Conservation (phyloP, 768 basidiomycete species). For the Russula emetica region DNA sequence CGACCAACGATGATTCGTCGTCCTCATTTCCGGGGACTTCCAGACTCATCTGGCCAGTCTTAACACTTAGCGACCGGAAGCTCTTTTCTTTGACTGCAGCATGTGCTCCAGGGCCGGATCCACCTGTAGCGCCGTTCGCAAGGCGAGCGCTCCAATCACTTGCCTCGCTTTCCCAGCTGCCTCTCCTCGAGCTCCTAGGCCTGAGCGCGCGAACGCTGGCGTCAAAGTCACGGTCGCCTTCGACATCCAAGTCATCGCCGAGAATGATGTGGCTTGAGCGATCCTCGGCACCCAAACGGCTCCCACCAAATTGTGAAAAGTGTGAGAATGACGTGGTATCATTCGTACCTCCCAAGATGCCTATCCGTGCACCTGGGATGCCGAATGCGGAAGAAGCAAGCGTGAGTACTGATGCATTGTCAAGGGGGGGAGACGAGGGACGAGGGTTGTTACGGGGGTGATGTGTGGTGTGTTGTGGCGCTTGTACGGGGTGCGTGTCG, state of each 20-base stretch:
- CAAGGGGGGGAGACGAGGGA: slow-evolving; percentile 83
- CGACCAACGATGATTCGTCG: slow-evolving; percentile 18
- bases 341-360: slow-evolving; percentile 31
- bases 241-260: slow-evolving; percentile 39
- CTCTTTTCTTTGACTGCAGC: slow-evolving; percentile 16
- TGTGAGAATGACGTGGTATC: slow-evolving; percentile 65
- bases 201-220: slow-evolving; percentile 88
- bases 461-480: slow-evolving; percentile 84
- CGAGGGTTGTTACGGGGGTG: slow-evolving; percentile 95
- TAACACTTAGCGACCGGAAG: slow-evolving; percentile 23
- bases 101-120: slow-evolving; percentile 17
- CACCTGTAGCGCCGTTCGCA: slow-evolving; percentile 44
- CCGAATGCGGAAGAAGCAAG: slow-evolving; percentile 92
- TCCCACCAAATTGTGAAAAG: slow-evolving; percentile 43
- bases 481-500: slow-evolving; percentile 52
- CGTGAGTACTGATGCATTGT: slow-evolving; percentile 90
- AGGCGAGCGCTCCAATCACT: slow-evolving; percentile 83
- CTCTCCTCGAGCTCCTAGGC: slow-evolving; percentile 77
- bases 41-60: slow-evolving; percentile 38
- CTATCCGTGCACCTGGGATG: slow-evolving; percentile 52
- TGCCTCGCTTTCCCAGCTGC: slow-evolving; percentile 89
- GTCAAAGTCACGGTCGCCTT: slow-evolving; percentile 59
- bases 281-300: slow-evolving; percentile 42
- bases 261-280: slow-evolving; percentile 64
- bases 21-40: slow-evolving; percentile 39